Base-by-base conservation (phyloP, 2,329 filamentous ascomycete genomes). In the Alternaria postmessia region DNA sequence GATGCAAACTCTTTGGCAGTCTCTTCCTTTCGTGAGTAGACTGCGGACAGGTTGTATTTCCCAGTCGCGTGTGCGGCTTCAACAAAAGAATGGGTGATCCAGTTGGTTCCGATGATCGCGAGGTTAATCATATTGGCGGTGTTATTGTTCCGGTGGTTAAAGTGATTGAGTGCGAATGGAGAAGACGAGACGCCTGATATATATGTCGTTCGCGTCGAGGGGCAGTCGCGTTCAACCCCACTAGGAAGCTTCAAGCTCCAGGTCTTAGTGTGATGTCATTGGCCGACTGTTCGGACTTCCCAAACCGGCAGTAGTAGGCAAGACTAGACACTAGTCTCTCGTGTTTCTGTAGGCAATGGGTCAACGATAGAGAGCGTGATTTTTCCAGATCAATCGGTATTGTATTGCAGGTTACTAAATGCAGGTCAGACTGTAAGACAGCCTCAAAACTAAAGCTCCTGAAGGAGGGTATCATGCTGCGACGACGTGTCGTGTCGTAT, bases 81-180 rank as follows among this genome's bases (percentile, higher is more conserved):
- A 68, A 84, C 78, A 72, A 79, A 84, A 9, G 81, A 81, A 63
- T 81, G 79, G 3, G 82, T 84, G 69, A 84, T 84, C 82, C 82
- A 84, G 69, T 74, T 76, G 20, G 81, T 83, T 65, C 82, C 82
- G 59, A 84, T 81, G 58, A 79, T 78, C 54, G 75, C 82, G 68
- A 83, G 82, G 48, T 75, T 79, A 70, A 84, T 76, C 68, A 71
- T 74, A 47, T 59, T 70, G 65, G 26, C 38, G 38, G 44, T 53
- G 11, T 53, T 14, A 9, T 39, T 12, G 39, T 39, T 36, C 20
- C 24, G 4, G 24, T n/a, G 9, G 8, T 18, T n/a, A 30, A 30
- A 51, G 30, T 36, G 14, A 14, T 26, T 24, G 47, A 48, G n/a
- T 42, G n/a, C 38, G 32, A 42, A 28, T 22, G 18, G 38, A 34